A percentile compares a stretch with the other conserved stretches of the same genome.
phyloP scores from a whole-genome alignment of 352 stramenopile species.

The Phytopythium mirpurense region DNA sequence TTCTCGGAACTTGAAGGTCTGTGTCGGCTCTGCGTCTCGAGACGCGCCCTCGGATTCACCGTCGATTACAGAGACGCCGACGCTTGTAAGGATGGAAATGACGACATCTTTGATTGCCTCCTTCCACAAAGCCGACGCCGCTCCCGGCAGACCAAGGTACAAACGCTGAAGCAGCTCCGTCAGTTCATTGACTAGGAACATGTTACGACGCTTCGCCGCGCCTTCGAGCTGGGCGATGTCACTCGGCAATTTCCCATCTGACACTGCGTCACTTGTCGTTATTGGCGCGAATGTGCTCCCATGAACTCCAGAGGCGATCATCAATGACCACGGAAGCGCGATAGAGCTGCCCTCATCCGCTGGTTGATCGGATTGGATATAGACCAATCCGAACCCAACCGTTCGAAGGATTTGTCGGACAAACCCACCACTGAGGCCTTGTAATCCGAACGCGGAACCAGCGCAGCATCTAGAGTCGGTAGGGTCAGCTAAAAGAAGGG shows the following conservation, averaged over 20 bases:
- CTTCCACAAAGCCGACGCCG: constrained; percentile 8
- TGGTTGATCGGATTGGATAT: not conserved
- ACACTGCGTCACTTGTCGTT: not conserved
- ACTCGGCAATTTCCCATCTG: not conserved
- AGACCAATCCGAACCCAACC: constrained; percentile 30
- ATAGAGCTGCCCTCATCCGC: not conserved
- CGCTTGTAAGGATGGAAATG: constrained; percentile 1
- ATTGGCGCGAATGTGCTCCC: constrained; percentile 21
- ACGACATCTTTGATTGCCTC: constrained; percentile 8
- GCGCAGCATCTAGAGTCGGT: too few species aligned
- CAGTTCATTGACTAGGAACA: constrained; percentile 27
- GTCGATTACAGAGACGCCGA: not conserved
- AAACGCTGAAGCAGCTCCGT: constrained; percentile 17
- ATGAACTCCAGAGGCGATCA: constrained; percentile 26
- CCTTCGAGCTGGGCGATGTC: constrained; percentile 21
- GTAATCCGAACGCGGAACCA: constrained; percentile 22
- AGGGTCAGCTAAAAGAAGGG: too few species aligned
- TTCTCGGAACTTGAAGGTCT: constrained; percentile 20
- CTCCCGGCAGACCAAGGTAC: constrained; percentile 6
- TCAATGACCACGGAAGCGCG: constrained; percentile 21
- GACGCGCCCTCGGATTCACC: not conserved
- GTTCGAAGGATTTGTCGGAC: constrained; percentile 40
- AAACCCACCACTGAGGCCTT: constrained; percentile 20
- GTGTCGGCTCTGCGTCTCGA: not conserved
- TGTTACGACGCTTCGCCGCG: constrained; percentile 16